These are phyloP conservation scores for Melaleuca quinquenervia DNA, from an alignment of 345 rosid genomes.

Conservation along the genomic window DNA sequence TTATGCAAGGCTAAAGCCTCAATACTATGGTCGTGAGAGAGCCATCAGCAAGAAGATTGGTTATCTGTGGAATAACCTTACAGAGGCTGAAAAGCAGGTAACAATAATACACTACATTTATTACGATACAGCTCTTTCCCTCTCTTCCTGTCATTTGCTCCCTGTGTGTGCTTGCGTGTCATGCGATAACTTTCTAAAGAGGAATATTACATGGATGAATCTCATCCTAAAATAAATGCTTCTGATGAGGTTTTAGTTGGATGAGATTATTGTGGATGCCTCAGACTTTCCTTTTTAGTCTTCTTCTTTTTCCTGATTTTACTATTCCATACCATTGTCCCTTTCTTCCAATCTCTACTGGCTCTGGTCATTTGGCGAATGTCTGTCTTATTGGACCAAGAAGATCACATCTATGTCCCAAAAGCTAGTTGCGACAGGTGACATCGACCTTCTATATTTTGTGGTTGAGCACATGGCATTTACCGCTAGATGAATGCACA, in stretches of 20 bases:
- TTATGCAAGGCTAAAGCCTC: conserved; percentile 49
- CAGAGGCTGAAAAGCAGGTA: conserved; percentile 71
- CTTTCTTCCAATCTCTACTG: not conserved
- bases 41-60: conserved; percentile 60
- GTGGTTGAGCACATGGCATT: not conserved
- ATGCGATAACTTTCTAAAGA: not conserved
- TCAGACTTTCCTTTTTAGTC: not conserved
- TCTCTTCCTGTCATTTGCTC: not conserved
- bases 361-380: not conserved
- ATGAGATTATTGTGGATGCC: not conserved
- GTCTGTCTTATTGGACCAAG: not conserved
- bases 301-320: not conserved
- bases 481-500: not conserved
- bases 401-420: not conserved
- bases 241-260: not conserved
- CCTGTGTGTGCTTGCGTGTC: not conserved
- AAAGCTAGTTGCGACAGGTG: not conserved
- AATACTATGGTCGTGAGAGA: conserved; percentile 44
- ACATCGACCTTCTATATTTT: not conserved
- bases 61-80: conserved; percentile 53
- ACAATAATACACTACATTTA: not conserved
- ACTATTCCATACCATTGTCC: not conserved
- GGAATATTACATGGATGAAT: not conserved
- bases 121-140: not conserved
- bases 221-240: not conserved